Evolutionary conservation across 2,329 filamentous ascomycete genomes (phyloP).

Genomic region (Pestalotiopsis sp.): DNA sequence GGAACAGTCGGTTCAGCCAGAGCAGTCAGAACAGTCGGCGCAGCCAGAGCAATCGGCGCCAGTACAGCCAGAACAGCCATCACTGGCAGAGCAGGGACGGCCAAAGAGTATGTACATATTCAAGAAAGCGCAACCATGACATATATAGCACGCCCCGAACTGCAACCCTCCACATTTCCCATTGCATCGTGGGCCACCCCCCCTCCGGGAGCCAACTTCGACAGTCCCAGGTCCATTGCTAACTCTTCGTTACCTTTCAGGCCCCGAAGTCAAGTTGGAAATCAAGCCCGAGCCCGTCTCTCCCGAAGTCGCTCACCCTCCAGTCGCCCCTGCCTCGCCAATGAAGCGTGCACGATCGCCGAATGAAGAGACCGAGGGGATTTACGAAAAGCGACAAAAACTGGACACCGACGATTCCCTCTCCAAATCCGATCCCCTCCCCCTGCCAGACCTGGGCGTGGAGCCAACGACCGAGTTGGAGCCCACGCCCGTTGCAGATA

Average conservation of each 20-base stretch:
- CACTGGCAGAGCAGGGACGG: neutral
- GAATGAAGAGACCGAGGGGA: conserved; percentile 15
- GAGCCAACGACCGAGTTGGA: neutral
- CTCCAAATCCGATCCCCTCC: conserved; percentile 4
- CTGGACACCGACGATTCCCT: conserved; percentile 20
- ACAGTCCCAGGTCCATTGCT: neutral
- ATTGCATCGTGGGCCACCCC: neutral
- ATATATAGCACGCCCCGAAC: neutral
- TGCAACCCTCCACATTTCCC: neutral
- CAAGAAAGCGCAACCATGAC: neutral
- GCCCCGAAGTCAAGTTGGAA: conserved; percentile 28
- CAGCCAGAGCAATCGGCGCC: neutral
- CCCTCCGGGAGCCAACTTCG: neutral
- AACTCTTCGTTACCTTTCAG: conserved; percentile 21
- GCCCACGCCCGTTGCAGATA: conserved; percentile 22
- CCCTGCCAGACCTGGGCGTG: neutral
- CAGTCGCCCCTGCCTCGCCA: conserved; percentile 21
- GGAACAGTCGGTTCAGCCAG: too few species aligned
- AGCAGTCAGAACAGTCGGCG: neutral
- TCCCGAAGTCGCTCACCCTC: conserved; percentile 6
- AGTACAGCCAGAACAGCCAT: neutral
- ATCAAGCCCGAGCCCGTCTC: conserved; percentile 30
- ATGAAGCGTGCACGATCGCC: conserved; percentile 28
- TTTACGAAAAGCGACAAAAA: conserved; percentile 31
- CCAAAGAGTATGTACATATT: neutral